Evolutionary conservation across 768 basidiomycete species (phyloP), one percentile per base, ranked within the genome.

Genomic region (Roridomyces roridus): DNA sequence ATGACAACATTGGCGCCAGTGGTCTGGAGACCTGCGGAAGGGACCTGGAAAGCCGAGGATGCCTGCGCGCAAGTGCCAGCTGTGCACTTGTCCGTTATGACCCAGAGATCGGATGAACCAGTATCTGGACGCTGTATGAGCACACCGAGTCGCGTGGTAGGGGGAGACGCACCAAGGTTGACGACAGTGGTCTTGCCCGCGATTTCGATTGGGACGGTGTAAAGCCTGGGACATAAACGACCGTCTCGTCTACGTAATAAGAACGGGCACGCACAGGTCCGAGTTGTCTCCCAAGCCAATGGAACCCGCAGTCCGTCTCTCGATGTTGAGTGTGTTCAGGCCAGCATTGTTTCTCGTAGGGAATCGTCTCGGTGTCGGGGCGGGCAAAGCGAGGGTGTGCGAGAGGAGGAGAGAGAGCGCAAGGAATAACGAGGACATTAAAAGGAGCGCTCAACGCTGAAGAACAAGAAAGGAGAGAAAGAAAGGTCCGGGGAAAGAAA

Each of bases 81-180:
- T 4, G 65, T 64, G 65, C 85, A 89, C 4, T 70, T 67, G 47
- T 82, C 76, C 0, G 86, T 84, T 21, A 85, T 69, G 5, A 87
- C 78, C 88, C 88, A 90, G 8, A 89, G 69, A 62, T 90, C 88
- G 31, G 85, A 83, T 4, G 88, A 89, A 20, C 88, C 88, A 3
- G 88, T 88, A 63, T 89, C 88, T 88, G 28, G 21, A 21, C n/a
- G 21, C 9, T 21, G 12, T 34, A 2, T n/a, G n/a, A 41, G 43
- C 26, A 25, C 12, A 34, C 24, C 6, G 37, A 39, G 25, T 18
- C 20, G 24, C 21, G 42, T 34, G 34, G 23, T 5, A 15, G 17
- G 28, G 34, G 18, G 21, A n/a, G 42, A 61, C 72, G 31, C 50
- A 83, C 82, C 82, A 34, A 85, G 66, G 41, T 85, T 76, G 18